Base-by-base conservation (phyloP, 1,284 basidiomycete genomes). In the Sporisorium iseilematis-ciliati region DNA sequence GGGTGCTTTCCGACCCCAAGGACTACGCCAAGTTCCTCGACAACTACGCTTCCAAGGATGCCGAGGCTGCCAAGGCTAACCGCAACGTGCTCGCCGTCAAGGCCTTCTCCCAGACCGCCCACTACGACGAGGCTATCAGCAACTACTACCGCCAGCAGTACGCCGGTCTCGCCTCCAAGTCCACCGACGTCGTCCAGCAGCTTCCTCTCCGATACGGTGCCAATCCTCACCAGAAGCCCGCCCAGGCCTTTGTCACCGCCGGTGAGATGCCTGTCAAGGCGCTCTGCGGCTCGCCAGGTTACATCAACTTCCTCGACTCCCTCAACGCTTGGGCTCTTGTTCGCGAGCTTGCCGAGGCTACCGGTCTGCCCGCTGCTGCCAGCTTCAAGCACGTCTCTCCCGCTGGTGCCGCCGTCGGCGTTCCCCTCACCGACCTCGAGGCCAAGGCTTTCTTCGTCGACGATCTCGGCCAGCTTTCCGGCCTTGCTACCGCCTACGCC, bases 351-450 rank as follows among this genome's bases (percentile, higher is more conserved):
- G 91, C 94, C 55, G 91, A 91, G 78, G 93, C 92, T 1, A 90
- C 87, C 33, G 75, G 84, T 57, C 90, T 98, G 56, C 95, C 97
- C 18, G 97, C 97, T 25, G 96, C 96, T 18, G 95, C 96, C 4
- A 98, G 95, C 0, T 99, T 99, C 91, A 99, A 99, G 89, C 96
- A 99, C 86, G 97, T 99, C 67, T 98, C 95, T 21, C 96, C 96
- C 12, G 96, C 96, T 1, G 96, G 96, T 71, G 95, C 93, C 10
- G 96, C 96, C 42, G 80, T 85, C 20, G 82, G 78, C 33, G 84
- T 86, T 56, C 91, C 91, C 75, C 89, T 99, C 42, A 89, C 91
- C 77, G 92, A 93, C 26, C 89, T 89, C 0, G 95, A 98, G 87
- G 94, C 95, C 85, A 91, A 93, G 83, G 95, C 98, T 0, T 99